Conservation (phyloP, 805 yeast genomes). For the Metschnikowia gruessii region DNA sequence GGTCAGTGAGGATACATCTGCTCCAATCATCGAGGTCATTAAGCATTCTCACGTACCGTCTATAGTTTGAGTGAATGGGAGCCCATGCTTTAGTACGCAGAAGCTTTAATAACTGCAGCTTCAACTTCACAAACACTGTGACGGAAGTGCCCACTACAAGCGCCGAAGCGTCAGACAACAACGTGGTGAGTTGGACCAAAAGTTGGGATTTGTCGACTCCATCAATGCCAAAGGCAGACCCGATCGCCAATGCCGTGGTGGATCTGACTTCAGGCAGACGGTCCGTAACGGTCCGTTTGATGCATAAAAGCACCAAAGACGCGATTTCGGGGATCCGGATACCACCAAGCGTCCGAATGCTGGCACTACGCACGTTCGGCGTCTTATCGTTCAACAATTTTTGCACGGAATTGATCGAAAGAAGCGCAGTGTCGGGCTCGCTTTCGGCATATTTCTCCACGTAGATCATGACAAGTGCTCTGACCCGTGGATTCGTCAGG, state of each 20-base stretch:
- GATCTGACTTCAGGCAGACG: slow-evolving; percentile 74
- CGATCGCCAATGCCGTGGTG: slow-evolving; percentile 73
- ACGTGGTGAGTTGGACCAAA: slow-evolving; percentile 43
- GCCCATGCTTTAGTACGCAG: slow-evolving; percentile 46
- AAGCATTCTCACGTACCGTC: slow-evolving; percentile 50
- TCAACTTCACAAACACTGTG: slow-evolving; percentile 48
- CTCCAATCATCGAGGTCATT: slow-evolving; percentile 69
- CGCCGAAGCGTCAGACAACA: slow-evolving; percentile 64
- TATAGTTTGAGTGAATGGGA: slow-evolving; percentile 67
- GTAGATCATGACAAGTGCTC: slow-evolving; percentile 74
- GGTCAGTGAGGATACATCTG: slow-evolving; percentile 55
- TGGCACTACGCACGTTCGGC: slow-evolving; percentile 65
- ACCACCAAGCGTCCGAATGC: slow-evolving; percentile 79
- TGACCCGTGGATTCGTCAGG: slow-evolving; percentile 57
- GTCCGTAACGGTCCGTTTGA: slow-evolving; percentile 67
- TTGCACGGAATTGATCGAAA: slow-evolving; percentile 90
- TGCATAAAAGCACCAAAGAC: slow-evolving; percentile 72
- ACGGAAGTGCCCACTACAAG: slow-evolving; percentile 71
- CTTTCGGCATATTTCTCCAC: slow-evolving; percentile 72
- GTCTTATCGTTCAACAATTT: slow-evolving; percentile 69
- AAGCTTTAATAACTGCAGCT: slow-evolving; percentile 17
- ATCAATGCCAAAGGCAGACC: slow-evolving; percentile 47
- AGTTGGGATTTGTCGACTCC: slow-evolving; percentile 48
- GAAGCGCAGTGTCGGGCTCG: slow-evolving; percentile 85
- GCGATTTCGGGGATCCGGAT: slow-evolving; percentile 76